These are phyloP conservation scores for Canariomyces notabilis DNA, from an alignment of 2,329 filamentous ascomycete species.

Conservation along the genomic window DNA sequence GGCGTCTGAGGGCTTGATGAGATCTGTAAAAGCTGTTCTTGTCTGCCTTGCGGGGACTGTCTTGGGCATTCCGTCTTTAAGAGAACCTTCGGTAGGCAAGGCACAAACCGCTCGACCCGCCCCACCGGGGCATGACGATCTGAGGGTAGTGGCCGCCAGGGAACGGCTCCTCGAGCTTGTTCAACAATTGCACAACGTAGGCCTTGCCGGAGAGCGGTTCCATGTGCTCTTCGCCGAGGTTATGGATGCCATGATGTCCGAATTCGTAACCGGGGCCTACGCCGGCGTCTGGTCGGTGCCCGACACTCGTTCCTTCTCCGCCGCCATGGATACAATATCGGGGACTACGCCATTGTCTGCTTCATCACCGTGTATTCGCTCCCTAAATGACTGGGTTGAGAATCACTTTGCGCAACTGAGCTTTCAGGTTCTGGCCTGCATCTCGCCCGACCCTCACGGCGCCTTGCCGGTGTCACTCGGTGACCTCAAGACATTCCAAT, in stretches of 20 bases:
- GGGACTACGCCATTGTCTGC: constrained; percentile 31
- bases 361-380: constrained; percentile 51
- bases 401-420: constrained; percentile 61
- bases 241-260: constrained; percentile 60
- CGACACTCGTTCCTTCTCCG: constrained; percentile 25
- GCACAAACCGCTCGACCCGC: constrained; percentile 16
- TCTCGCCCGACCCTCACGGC: constrained; percentile 33
- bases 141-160: constrained; percentile 36
- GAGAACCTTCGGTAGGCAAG: neutral
- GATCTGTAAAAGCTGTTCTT: constrained; percentile 52
- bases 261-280: constrained; percentile 58
- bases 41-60: constrained; percentile 47
- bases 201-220: constrained; percentile 63
- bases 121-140: constrained; percentile 25
- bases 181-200: constrained; percentile 57
- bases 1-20: constrained; percentile 47
- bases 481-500: constrained; percentile 64
- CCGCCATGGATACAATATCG: constrained; percentile 23
- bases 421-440: constrained; percentile 52
- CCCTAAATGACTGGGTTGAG: constrained; percentile 63
- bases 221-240: constrained; percentile 68
- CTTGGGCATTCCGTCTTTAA: constrained; percentile 34
- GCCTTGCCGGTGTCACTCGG: constrained; percentile 41
- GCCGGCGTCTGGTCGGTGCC: constrained; percentile 54
- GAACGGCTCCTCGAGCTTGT: constrained; percentile 52